A percentile compares a stretch with the other conserved stretches of the same genome.
These are phyloP conservation scores for Penicillium goetzii DNA, from an alignment of 495 filamentous ascomycete genomes.

Conservation along the genomic window DNA sequence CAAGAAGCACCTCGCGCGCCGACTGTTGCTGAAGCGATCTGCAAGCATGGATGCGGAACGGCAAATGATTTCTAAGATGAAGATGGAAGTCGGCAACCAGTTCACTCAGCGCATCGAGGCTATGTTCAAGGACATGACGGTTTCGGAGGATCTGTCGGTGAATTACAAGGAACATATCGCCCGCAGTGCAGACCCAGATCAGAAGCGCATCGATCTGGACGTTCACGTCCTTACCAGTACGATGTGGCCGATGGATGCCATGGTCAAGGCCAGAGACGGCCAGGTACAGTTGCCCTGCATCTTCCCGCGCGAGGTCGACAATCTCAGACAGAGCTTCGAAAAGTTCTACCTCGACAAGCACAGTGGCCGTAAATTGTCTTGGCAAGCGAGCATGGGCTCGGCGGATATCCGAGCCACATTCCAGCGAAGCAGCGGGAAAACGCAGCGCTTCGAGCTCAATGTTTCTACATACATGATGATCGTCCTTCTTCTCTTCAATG, in stretches of 20 bases:
- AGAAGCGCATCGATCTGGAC: slow-evolving; percentile 72
- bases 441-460: slow-evolving; percentile 83
- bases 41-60: slow-evolving; percentile 89
- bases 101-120: slow-evolving; percentile 92
- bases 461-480: slow-evolving; percentile 93
- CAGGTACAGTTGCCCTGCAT: slow-evolving; percentile 57
- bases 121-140: slow-evolving; percentile 98
- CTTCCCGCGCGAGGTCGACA: slow-evolving; percentile 76
- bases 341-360: slow-evolving; percentile 88
- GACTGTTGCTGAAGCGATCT: slow-evolving; percentile 83
- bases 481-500: slow-evolving; percentile 88
- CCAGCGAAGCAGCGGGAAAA: slow-evolving; percentile 69
- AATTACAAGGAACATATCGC: slow-evolving; percentile 72
- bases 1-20: slow-evolving; percentile 91
- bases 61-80: slow-evolving; percentile 95
- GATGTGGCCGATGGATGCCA: slow-evolving; percentile 89
- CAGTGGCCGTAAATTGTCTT: slow-evolving; percentile 83
- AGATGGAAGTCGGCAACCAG: slow-evolving; percentile 88
- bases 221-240: slow-evolving; percentile 89
- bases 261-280: slow-evolving; percentile 65
- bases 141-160: slow-evolving; percentile 81
- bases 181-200: slow-evolving; percentile 64
- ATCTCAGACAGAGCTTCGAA: slow-evolving; percentile 82
- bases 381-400: slow-evolving; percentile 79
- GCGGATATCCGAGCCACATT: slow-evolving; percentile 86